These are phyloP conservation scores for Prunus dulcis DNA, from an alignment of 306 rosid genomes.

Conservation along the genomic window DNA sequence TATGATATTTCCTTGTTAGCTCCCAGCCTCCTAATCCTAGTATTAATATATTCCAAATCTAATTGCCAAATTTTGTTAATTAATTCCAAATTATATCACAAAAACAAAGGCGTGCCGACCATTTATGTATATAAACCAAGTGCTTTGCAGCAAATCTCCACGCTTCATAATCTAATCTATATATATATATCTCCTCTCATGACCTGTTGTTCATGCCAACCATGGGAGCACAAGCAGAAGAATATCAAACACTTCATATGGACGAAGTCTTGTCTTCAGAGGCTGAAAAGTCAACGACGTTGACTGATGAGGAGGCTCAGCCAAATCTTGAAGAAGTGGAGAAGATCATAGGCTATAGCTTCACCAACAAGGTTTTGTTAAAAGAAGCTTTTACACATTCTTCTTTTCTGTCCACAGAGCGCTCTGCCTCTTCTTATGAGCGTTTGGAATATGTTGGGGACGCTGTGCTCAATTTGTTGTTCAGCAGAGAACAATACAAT, in stretches of 20 bases:
- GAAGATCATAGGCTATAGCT: conserved; percentile 40
- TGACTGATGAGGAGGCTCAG: background rate
- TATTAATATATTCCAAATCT: background rate
- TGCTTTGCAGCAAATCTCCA: background rate
- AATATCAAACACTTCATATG: background rate
- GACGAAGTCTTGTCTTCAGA: background rate
- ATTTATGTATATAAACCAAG: background rate
- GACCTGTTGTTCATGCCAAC: background rate
- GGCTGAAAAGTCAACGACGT: background rate
- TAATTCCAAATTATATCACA: background rate
- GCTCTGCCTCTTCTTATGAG: conserved; percentile 23
- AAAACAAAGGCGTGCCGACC: background rate
- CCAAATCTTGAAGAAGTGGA: conserved; percentile 37
- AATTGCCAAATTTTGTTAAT: background rate
- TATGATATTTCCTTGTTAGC: background rate
- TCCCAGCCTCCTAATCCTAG: background rate
- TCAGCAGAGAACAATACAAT: conserved; percentile 42
- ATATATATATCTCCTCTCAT: background rate
- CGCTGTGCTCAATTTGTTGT: conserved; percentile 39
- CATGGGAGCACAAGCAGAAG: conserved; percentile 13
- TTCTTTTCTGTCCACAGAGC: conserved; percentile 7
- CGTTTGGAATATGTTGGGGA: conserved; percentile 56
- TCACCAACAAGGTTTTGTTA: conserved; percentile 34
- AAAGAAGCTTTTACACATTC: conserved; percentile 55
- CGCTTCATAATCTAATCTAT: background rate